Evolutionary conservation across 192 early-diverging fungal species (phyloP).

Genomic region (Coemansia sp.): DNA sequence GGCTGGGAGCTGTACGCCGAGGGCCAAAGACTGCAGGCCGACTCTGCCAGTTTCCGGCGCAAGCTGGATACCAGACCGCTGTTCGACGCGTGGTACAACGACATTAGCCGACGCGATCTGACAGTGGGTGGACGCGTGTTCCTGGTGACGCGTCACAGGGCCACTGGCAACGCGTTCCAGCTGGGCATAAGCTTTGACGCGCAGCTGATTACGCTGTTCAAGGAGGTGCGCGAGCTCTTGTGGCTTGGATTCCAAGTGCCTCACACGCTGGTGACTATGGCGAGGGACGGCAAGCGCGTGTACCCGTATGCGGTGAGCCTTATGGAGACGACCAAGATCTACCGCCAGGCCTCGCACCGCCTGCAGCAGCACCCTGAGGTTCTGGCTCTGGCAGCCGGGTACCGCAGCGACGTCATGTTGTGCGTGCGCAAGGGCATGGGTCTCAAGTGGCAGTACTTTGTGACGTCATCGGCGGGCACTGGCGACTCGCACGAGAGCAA

Average conservation of each 20-base stretch:
- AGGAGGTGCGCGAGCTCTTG: slow-evolving; percentile 97
- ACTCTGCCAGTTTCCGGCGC: slow-evolving; percentile 87
- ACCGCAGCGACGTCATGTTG: slow-evolving; percentile 90
- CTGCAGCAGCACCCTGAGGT: slow-evolving; percentile 78
- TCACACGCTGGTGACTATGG: slow-evolving; percentile 83
- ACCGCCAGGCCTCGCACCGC: slow-evolving; percentile 80
- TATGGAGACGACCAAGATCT: slow-evolving; percentile 94
- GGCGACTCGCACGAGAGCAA: slow-evolving; percentile 70
- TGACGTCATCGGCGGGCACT: slow-evolving; percentile 47
- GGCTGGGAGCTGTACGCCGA: slow-evolving; percentile 98
- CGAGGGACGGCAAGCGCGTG: slow-evolving; percentile 94
- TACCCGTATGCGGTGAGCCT: slow-evolving; percentile 98
- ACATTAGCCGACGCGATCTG: slow-evolving; percentile 81
- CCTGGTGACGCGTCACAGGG: slow-evolving; percentile 80
- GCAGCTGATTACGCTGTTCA: slow-evolving; percentile 95
- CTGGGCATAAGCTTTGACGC: slow-evolving; percentile 93
- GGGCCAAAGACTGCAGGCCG: slow-evolving; percentile 88
- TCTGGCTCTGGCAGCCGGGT: slow-evolving; percentile 84
- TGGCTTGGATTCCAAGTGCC: slow-evolving; percentile 96
- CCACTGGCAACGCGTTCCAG: slow-evolving; percentile 70
- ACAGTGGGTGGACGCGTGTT: slow-evolving; percentile 89
- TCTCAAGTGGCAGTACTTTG: slow-evolving; percentile 95
- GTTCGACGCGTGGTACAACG: slow-evolving; percentile 89
- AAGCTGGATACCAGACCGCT: slow-evolving; percentile 92
- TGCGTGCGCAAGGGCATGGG: slow-evolving; percentile 77